These are phyloP conservation scores for Boletus sensibilis DNA, from an alignment of 768 basidiomycete genomes.

Conservation along the genomic window DNA sequence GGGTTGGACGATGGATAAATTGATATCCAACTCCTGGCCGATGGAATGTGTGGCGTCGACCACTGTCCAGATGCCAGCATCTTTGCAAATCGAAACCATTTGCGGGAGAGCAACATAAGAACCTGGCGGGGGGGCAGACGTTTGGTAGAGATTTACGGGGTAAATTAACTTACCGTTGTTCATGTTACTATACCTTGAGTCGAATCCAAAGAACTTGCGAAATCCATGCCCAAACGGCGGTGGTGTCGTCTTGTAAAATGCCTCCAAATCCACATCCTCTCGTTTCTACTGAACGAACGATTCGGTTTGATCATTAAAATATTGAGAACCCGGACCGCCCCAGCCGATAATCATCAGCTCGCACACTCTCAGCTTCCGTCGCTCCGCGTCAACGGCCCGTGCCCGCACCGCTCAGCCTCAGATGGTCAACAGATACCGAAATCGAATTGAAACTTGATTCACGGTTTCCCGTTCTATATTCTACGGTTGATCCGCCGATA, in stretches of 20 bases:
- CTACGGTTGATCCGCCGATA: not conserved
- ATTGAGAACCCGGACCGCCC: not conserved
- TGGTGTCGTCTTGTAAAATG: slow-evolving; percentile 7
- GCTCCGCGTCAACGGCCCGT: not conserved
- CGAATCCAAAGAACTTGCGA: slow-evolving; percentile 23
- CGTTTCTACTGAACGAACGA: not conserved
- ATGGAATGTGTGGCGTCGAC: not conserved
- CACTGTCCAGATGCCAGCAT: not conserved
- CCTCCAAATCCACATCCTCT: not conserved
- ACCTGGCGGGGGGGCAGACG: not conserved
- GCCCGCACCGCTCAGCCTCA: too few relatives aligned
- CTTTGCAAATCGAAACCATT: not conserved
- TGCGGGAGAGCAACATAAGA: slow-evolving; percentile 50
- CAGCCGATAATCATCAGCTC: not conserved
- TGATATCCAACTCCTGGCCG: not conserved
- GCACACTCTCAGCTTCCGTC: too few relatives aligned
- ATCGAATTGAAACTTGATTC: not conserved
- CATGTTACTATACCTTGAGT: not conserved
- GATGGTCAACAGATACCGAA: not conserved
- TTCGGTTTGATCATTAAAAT: not conserved
- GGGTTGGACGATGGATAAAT: not conserved
- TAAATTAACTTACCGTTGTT: not conserved
- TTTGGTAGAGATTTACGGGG: not conserved
- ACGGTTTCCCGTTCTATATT: not conserved
- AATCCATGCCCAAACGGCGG: slow-evolving; percentile 53